A percentile compares a stretch with the other conserved stretches of the same genome.
These are phyloP conservation scores for Pseudogymnoascus destructans DNA, from an alignment of 2,329 filamentous ascomycete genomes.

Conservation along the genomic window DNA sequence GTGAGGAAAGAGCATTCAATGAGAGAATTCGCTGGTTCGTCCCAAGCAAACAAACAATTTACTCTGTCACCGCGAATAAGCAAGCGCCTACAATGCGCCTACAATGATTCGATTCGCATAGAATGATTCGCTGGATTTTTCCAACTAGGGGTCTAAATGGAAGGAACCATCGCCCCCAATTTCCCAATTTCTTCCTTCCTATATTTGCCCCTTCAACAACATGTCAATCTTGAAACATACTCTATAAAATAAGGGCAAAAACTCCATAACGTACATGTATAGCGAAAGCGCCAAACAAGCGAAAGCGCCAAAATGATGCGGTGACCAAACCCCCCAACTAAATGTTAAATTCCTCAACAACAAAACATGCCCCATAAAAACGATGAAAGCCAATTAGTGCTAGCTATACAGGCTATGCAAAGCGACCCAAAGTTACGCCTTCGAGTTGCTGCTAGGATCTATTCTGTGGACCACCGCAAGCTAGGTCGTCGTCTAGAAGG, in stretches of 20 bases:
- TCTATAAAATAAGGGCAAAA: neutral
- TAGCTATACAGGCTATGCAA: no score
- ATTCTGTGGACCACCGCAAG: no score
- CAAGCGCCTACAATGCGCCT: neutral
- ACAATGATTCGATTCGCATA: neutral
- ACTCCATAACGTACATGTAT: no score
- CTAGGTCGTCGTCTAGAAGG: no score
- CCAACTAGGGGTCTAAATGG: neutral
- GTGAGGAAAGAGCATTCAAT: neutral
- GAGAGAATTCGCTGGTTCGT: neutral
- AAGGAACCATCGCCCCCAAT: neutral
- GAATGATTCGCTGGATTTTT: neutral
- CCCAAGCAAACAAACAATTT: neutral
- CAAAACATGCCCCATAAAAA: no score
- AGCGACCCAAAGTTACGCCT: no score
- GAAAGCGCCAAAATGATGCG: no score
- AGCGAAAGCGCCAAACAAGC: no score
- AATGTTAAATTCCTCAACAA: no score
- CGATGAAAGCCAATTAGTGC: no score
- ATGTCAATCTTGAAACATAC: neutral
- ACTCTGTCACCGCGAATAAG: neutral
- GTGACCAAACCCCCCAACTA: no score
- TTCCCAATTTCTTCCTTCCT: neutral
- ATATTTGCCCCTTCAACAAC: neutral
- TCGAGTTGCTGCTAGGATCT: no score